Evolutionary conservation across 2,329 filamentous ascomycete species (phyloP), one percentile per base, ranked within the genome.

Genomic region (Cladosporium sp.): DNA sequence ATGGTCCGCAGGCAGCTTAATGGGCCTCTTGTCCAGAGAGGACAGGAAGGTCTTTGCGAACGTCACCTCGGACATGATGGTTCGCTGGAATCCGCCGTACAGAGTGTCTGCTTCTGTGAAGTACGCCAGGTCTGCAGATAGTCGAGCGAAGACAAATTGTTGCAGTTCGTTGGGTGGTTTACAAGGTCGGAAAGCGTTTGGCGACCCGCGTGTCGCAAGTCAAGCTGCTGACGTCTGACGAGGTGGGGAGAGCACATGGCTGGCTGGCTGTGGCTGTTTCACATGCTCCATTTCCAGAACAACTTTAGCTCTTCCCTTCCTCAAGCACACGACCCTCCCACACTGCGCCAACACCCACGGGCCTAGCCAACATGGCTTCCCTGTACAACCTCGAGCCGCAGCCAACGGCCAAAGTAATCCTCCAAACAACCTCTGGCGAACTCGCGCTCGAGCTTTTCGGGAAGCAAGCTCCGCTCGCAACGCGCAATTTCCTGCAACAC

Each of bases 371-470:
- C 45, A 96, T 97, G 92, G 92, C 89, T 53, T 78, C 87, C 42
- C 85, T 91, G 54, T 97, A 97, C 73, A 95, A 95, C 63, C 88
- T 95, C 65, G 92, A 96, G 72, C 92, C 93, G 49, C 89, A 92
- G 66, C 89, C 93, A 43, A 96, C 92, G 54, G 93, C 87, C 18
- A 95, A 93, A 59, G 89, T 88, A 53, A 84, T 96, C 60, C 78
- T 98, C 40, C 86, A 95, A 70, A 98, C 93, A 9, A 95, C 89
- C 6, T 77, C 85, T 43, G 93, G 93, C 70, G 91, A 95, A 65
- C 80, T 98, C 54, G 85, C 87, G 35, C 81, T 98, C 71, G 89
- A 95, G 70, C 84, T 98, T 53, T 98, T 95, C 76, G 91, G 91
- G 14, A 93, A 93, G 67, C 93, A 98, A 72, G 87, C 89, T 0